These are phyloP conservation scores for Penicillium brasilianum DNA, from an alignment of 2,329 filamentous ascomycete species.

Conservation along the genomic window DNA sequence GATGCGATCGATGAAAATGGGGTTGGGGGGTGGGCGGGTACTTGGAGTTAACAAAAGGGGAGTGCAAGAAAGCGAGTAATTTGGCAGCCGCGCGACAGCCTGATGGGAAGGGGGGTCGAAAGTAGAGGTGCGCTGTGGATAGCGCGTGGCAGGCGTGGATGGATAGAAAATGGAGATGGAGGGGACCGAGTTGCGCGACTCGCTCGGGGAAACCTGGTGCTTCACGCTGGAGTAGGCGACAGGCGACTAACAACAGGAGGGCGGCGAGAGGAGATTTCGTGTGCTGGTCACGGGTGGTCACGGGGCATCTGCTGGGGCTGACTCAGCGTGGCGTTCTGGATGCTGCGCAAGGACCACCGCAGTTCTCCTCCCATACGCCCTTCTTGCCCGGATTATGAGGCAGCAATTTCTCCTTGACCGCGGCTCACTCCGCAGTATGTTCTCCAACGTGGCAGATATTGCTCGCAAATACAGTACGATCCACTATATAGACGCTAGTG, in stretches of 20 bases:
- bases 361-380: not conserved
- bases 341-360: not conserved
- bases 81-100: slow-evolving; percentile 28
- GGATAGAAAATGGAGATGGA: slow-evolving; percentile 46
- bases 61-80: slow-evolving; percentile 29
- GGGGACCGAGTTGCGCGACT: slow-evolving; percentile 47
- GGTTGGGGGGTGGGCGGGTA: slow-evolving; percentile 26
- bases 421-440: too few relatives aligned
- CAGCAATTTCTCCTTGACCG: not conserved
- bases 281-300: slow-evolving; percentile 36
- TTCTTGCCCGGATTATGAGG: not conserved
- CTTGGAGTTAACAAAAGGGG: slow-evolving; percentile 27
- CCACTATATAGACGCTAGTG: not conserved
- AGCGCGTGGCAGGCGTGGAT: slow-evolving; percentile 40
- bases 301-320: slow-evolving; percentile 24
- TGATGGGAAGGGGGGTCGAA: slow-evolving; percentile 27
- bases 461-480: not conserved
- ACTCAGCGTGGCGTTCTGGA: slow-evolving; percentile 30
- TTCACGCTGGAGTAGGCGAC: slow-evolving; percentile 36
- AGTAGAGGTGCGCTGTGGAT: slow-evolving; percentile 35
- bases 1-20: slow-evolving; percentile 35
- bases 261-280: slow-evolving; percentile 43
- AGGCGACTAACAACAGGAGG: slow-evolving; percentile 40
- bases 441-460: too few relatives aligned
- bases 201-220: slow-evolving; percentile 45